Evolutionary conservation across 1,139 yeast genomes (phyloP).

Genomic region (Yamadazyma songkhlaensis): DNA sequence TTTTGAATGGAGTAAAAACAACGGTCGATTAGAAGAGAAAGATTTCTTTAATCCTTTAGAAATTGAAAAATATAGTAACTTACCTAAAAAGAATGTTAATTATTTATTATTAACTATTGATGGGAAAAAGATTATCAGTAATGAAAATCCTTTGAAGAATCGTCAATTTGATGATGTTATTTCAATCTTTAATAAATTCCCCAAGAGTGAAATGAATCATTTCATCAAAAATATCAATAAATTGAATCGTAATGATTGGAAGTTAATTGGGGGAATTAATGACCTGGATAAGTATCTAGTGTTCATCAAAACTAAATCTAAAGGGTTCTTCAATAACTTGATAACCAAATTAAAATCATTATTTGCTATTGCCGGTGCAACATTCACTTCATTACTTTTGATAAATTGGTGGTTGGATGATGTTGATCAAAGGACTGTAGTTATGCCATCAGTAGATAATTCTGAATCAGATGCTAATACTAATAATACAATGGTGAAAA

Average conservation of each 20-base stretch:
- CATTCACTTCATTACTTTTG: conserved; percentile 28
- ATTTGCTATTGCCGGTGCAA: conserved; percentile 34
- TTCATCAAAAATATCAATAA: conserved; percentile 26
- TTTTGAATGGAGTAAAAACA: conserved; percentile 48
- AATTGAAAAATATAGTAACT: conserved; percentile 1
- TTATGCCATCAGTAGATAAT: not conserved
- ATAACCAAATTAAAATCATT: conserved; percentile 22
- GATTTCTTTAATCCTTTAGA: conserved; percentile 51
- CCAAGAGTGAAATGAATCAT: conserved; percentile 25
- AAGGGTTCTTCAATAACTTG: conserved; percentile 9
- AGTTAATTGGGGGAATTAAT: conserved; percentile 30
- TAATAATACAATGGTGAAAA: not conserved
- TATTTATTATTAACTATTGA: conserved; percentile 46
- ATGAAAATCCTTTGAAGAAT: conserved; percentile 38
- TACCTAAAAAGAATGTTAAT: conserved; percentile 1
- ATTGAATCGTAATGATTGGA: conserved; percentile 34
- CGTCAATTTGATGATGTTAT: conserved; percentile 43
- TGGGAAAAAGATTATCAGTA: conserved; percentile 37
- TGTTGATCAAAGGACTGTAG: conserved; percentile 2
- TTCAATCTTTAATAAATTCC: conserved; percentile 39
- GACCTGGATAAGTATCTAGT: conserved; percentile 5
- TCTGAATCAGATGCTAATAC: not conserved
- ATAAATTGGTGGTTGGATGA: conserved; percentile 25
- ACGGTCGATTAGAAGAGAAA: conserved; percentile 38
- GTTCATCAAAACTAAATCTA: conserved; percentile 2